A percentile compares a stretch with the other conserved stretches of the same genome.
phyloP scores from a whole-genome alignment of 257 asterid genomes.

The Solanum paucissectum region DNA sequence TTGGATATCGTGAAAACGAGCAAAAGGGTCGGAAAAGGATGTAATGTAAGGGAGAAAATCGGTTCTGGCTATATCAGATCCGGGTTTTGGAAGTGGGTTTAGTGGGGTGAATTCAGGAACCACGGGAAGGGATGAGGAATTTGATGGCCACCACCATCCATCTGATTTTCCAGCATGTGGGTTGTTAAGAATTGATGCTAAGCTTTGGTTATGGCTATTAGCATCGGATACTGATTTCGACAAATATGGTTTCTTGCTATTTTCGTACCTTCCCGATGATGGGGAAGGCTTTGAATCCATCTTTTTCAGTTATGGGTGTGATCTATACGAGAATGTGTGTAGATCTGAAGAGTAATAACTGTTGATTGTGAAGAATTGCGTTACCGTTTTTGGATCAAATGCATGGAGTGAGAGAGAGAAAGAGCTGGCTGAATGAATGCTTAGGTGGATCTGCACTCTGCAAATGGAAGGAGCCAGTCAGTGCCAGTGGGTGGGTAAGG shows the following conservation, averaged over 20 bases:
- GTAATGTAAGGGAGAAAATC: conserved; percentile 58
- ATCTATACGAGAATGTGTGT: not conserved
- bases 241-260: not conserved
- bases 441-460: not conserved
- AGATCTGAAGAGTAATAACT: not conserved
- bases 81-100: conserved; percentile 46
- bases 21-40: conserved; percentile 51
- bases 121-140: conserved; percentile 46
- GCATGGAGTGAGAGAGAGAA: not conserved
- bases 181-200: conserved; percentile 88
- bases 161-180: conserved; percentile 62
- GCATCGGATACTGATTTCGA: conserved; percentile 42
- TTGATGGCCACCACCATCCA: conserved; percentile 79
- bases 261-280: conserved; percentile 63
- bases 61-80: conserved; percentile 63
- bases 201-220: conserved; percentile 56
- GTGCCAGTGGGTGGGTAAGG: not conserved
- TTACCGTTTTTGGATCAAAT: not conserved
- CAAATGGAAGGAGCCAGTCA: not conserved
- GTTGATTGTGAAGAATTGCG: not conserved
- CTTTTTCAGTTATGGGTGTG: not conserved
- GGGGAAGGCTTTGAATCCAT: conserved; percentile 84
- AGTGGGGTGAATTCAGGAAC: conserved; percentile 65
- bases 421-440: not conserved
- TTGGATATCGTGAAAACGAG: conserved; percentile 75